phyloP scores from a whole-genome alignment of 345 rosid species.

The Eucalyptus erythrocorys region DNA sequence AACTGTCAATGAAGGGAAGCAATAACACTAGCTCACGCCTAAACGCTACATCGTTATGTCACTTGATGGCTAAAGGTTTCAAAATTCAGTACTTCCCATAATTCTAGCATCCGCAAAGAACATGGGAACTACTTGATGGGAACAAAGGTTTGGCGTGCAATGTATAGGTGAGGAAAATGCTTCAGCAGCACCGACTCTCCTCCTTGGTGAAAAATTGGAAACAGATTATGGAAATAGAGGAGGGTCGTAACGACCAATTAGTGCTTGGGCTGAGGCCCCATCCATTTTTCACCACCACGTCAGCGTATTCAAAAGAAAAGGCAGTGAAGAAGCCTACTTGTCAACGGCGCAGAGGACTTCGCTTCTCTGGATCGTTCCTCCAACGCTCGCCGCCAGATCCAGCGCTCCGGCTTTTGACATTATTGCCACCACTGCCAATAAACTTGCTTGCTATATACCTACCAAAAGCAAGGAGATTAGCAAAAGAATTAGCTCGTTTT shows the following conservation, averaged over 20 bases:
- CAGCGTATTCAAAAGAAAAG: neutral
- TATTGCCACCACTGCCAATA: neutral
- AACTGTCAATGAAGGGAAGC: neutral
- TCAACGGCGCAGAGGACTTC: slow-evolving; percentile 84
- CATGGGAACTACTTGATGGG: neutral
- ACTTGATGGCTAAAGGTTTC: neutral
- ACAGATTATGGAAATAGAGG: neutral
- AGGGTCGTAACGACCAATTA: neutral
- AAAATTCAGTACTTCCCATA: neutral
- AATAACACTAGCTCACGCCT: neutral
- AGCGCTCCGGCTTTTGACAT: slow-evolving; percentile 55
- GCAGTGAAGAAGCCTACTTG: slow-evolving; percentile 10
- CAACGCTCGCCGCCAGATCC: slow-evolving; percentile 88
- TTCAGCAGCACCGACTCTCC: neutral
- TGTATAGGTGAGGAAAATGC: neutral
- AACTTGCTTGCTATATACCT: neutral
- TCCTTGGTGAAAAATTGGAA: neutral
- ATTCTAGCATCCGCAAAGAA: neutral
- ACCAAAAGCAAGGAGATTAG: neutral
- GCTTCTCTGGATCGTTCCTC: slow-evolving; percentile 70
- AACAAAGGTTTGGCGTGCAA: neutral
- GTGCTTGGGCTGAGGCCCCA: neutral
- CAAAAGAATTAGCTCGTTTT: neutral
- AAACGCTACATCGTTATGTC: neutral
- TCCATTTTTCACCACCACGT: neutral